These are phyloP conservation scores for Pleurotus tuoliensis DNA, from an alignment of 768 basidiomycete species.

Conservation along the genomic window DNA sequence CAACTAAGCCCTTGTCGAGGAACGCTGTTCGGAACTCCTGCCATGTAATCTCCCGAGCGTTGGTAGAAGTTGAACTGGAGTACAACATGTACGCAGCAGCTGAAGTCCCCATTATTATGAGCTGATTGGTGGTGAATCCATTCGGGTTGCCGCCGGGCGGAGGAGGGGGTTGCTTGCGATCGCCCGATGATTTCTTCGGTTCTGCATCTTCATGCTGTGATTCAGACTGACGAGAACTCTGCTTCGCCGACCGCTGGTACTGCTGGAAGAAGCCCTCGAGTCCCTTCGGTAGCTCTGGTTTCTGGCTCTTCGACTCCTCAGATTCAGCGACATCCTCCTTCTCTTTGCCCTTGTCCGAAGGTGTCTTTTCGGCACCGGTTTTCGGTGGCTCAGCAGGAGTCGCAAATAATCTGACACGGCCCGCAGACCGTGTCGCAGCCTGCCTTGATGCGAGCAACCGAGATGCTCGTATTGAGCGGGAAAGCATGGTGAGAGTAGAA, in stretches of 20 bases:
- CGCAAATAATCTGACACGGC: conserved; percentile 24
- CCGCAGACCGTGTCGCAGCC: not conserved
- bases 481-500: conserved; percentile 46
- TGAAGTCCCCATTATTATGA: conserved; percentile 46
- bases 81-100: conserved; percentile 66
- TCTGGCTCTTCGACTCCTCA: conserved; percentile 25
- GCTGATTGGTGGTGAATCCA: conserved; percentile 55
- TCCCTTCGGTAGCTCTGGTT: conserved; percentile 51
- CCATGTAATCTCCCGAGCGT: conserved; percentile 94
- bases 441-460: conserved; percentile 31
- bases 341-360: conserved; percentile 28
- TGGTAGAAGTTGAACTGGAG: conserved; percentile 47
- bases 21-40: conserved; percentile 98
- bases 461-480: conserved; percentile 54
- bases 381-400: conserved; percentile 38
- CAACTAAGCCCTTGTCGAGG: conserved; percentile 94
- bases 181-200: conserved; percentile 14
- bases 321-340: conserved; percentile 19
- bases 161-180: conserved; percentile 46
- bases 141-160: conserved; percentile 34
- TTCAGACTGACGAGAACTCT: conserved; percentile 27
- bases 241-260: conserved; percentile 38
- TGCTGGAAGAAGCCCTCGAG: conserved; percentile 81
- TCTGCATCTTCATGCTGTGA: conserved; percentile 33
- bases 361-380: conserved; percentile 13